Evolutionary conservation across 2,329 filamentous ascomycete genomes (phyloP).

Genomic region (Dryadomyces quercivorus): DNA sequence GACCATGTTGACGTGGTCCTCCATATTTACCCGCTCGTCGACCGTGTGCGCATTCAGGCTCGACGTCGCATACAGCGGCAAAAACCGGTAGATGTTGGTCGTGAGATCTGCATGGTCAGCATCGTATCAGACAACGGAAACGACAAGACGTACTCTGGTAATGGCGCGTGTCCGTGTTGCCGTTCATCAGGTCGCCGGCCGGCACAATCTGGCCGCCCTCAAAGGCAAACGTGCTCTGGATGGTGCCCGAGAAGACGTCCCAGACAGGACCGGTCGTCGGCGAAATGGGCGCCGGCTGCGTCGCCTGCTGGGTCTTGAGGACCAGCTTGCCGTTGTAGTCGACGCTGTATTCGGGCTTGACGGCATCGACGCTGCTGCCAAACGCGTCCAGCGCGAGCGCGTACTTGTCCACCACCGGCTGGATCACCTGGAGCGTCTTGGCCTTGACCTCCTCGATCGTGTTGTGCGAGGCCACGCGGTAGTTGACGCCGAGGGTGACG

Average conservation of each 20-base stretch:
- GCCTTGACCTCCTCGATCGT: constrained; percentile 34
- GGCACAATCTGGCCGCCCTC: constrained; percentile 29
- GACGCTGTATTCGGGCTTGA: constrained; percentile 21
- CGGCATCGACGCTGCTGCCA: constrained; percentile 7
- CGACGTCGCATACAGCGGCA: constrained; percentile 16
- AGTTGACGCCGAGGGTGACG: constrained; percentile 45
- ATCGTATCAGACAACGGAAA: neutral
- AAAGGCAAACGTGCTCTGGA: constrained; percentile 16
- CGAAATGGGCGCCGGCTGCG: constrained; percentile 23
- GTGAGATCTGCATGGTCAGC: constrained; percentile 19
- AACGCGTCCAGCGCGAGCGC: constrained; percentile 44
- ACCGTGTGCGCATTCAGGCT: constrained; percentile 25
- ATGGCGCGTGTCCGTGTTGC: constrained; percentile 36
- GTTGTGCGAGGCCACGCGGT: constrained; percentile 45
- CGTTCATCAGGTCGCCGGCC: constrained; percentile 37
- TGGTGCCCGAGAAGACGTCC: constrained; percentile 18
- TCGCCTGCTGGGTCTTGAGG: constrained; percentile 20
- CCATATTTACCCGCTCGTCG: constrained; percentile 25
- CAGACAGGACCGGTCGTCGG: constrained; percentile 18
- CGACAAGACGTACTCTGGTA: constrained; percentile 17
- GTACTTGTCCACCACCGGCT: constrained; percentile 39
- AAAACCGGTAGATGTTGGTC: constrained; percentile 35
- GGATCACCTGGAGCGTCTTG: constrained; percentile 36
- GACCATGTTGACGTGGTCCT: constrained; percentile 21
- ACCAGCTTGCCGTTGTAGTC: constrained; percentile 28